A percentile compares a stretch with the other conserved stretches of the same genome.
Evolutionary conservation across 2,329 filamentous ascomycete species (phyloP).

Genomic region (Dactylella cylindrospora): DNA sequence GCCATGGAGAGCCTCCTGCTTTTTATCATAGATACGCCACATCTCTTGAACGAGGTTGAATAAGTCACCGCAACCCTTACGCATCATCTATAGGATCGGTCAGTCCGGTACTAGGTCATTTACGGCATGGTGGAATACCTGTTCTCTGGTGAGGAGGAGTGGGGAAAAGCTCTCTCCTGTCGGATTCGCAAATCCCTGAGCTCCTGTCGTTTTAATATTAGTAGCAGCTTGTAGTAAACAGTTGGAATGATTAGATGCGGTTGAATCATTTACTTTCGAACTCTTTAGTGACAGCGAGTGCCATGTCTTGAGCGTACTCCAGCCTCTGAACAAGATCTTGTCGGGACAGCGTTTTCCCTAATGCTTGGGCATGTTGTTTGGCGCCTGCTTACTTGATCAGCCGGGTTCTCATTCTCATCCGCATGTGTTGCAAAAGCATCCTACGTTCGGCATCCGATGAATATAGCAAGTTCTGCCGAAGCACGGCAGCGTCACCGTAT

Average conservation of each 20-base stretch:
- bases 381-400: too few species aligned
- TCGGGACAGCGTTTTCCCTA: not conserved
- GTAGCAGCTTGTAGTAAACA: too few species aligned
- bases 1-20: conserved; percentile 16
- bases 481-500: conserved; percentile 6
- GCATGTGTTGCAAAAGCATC: too few species aligned
- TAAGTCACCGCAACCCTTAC: conserved; percentile 9
- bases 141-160: not conserved
- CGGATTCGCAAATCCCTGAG: conserved; percentile 7
- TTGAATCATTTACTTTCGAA: conserved; percentile 8
- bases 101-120: not conserved
- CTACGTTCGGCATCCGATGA: conserved; percentile 33
- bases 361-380: not conserved
- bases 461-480: conserved; percentile 11
- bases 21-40: conserved; percentile 25
- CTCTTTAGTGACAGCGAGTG: conserved; percentile 4
- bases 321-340: too few species aligned
- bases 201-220: not conserved
- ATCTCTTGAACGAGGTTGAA: conserved; percentile 22
- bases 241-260: too few species aligned
- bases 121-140: conserved; percentile 11
- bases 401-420: too few species aligned
- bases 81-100: conserved; percentile 1
- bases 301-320: not conserved
- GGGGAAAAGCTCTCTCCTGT: conserved; percentile 6